phyloP scores from a whole-genome alignment of 2,329 filamentous ascomycete species.

The Canariomyces notabilis region DNA sequence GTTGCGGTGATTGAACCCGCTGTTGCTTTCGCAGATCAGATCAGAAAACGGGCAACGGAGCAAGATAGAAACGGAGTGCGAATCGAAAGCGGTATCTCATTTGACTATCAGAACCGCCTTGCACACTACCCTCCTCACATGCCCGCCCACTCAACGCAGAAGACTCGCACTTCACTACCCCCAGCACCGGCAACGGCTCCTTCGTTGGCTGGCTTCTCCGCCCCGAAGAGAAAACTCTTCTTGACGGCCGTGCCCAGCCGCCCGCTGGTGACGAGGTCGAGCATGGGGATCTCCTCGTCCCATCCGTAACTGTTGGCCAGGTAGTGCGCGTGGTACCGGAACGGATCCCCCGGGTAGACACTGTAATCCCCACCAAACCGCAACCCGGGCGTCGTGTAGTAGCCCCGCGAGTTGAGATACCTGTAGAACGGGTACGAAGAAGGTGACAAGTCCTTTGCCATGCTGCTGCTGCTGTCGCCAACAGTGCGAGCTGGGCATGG shows the following conservation, averaged over 20 bases:
- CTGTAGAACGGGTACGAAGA: constrained; percentile 70
- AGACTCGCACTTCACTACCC: constrained; percentile 56
- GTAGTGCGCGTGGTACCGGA: constrained; percentile 95
- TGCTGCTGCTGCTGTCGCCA: constrained; percentile 6
- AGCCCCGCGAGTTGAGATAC: constrained; percentile 71
- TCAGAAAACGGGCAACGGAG: no score
- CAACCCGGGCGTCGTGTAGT: constrained; percentile 85
- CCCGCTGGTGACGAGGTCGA: constrained; percentile 82
- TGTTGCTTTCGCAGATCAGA: no score
- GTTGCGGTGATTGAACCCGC: no score
- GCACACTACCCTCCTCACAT: constrained; percentile 57
- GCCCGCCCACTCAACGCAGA: constrained; percentile 89
- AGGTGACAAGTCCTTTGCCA: constrained; percentile 30
- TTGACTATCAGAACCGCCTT: not conserved
- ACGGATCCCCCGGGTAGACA: constrained; percentile 89
- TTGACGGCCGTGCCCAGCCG: constrained; percentile 91
- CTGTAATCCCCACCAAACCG: constrained; percentile 93
- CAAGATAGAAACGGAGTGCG: no score
- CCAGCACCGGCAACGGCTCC: constrained; percentile 21
- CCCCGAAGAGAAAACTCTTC: constrained; percentile 87
- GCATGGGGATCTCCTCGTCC: constrained; percentile 78
- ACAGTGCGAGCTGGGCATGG: no score
- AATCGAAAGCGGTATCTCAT: constrained; percentile 16
- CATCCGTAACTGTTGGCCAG: constrained; percentile 78
- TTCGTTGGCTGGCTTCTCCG: constrained; percentile 42